These are phyloP conservation scores for Arthrobotrys conoides DNA, from an alignment of 2,329 filamentous ascomycete species.

Conservation along the genomic window DNA sequence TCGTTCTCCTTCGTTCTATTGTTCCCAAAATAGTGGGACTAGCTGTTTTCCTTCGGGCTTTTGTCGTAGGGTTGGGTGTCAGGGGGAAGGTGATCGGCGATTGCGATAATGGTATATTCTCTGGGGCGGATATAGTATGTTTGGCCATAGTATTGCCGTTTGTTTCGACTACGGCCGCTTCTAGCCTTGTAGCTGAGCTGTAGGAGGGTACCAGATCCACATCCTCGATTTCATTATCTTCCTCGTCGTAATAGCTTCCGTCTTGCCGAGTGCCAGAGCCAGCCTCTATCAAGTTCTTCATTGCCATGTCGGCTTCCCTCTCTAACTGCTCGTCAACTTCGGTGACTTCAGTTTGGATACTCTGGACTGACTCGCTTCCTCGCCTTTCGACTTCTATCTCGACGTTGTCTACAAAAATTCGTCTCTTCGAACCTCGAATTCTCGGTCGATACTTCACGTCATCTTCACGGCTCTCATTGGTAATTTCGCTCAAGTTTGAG, in stretches of 20 bases:
- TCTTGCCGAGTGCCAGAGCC: not conserved
- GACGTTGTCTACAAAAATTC: constrained; percentile 17
- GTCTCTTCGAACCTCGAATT: constrained; percentile 13
- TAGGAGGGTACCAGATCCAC: constrained; percentile 33
- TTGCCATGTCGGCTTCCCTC: constrained; percentile 40
- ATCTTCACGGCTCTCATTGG: not conserved
- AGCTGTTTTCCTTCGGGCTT: constrained; percentile 27
- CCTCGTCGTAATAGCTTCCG: not conserved
- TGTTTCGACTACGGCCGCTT: not conserved
- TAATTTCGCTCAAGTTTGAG: not conserved
- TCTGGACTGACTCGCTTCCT: constrained; percentile 22
- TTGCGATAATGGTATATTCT: not conserved
- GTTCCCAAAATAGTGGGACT: constrained; percentile 15
- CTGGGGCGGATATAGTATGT: not conserved
- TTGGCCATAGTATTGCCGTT: not conserved
- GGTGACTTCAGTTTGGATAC: constrained; percentile 34
- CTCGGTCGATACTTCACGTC: constrained; percentile 45
- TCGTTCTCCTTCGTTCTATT: constrained; percentile 36
- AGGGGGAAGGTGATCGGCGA: not conserved
- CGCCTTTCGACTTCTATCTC: constrained; percentile 12
- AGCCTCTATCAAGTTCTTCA: not conserved
- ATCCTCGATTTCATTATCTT: constrained; percentile 37
- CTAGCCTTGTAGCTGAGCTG: not conserved
- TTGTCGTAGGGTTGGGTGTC: constrained; percentile 7
- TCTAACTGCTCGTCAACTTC: constrained; percentile 53